Conservation (phyloP, 345 rosid species). For the Cardamine chenopodiifolia region DNA sequence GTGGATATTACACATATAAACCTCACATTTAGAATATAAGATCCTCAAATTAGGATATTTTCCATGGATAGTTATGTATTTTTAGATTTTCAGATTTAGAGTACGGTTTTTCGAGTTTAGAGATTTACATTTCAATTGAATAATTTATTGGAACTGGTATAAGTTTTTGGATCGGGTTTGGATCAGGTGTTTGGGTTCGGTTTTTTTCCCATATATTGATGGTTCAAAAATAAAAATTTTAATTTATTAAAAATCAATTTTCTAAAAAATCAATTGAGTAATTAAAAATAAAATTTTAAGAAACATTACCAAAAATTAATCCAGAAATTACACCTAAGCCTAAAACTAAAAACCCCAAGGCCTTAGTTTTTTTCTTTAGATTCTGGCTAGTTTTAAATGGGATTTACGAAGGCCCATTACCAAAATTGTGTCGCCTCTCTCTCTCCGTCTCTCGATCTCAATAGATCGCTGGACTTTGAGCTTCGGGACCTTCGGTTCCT, state of each 20-base stretch:
- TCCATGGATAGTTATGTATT: too few relatives aligned
- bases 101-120: too few relatives aligned
- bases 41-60: too few relatives aligned
- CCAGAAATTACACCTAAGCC: background rate
- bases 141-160: too few relatives aligned
- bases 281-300: background rate
- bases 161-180: too few relatives aligned
- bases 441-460: constrained; percentile 1
- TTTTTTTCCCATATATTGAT: too few relatives aligned
- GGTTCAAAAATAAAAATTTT: background rate
- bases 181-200: too few relatives aligned
- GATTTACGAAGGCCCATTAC: constrained; percentile 23
- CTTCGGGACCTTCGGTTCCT: constrained; percentile 18
- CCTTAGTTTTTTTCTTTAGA: background rate
- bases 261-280: background rate
- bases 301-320: background rate
- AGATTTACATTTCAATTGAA: too few relatives aligned
- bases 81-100: too few relatives aligned
- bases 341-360: background rate
- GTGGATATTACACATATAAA: too few relatives aligned
- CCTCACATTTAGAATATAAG: too few relatives aligned
- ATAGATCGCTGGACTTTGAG: constrained; percentile 26
- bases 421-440: background rate
- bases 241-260: background rate
- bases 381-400: background rate